Evolutionary conservation across 192 early-diverging fungal species (phyloP), one percentile per base, ranked within the genome.

Genomic region (Coemansia sp.): DNA sequence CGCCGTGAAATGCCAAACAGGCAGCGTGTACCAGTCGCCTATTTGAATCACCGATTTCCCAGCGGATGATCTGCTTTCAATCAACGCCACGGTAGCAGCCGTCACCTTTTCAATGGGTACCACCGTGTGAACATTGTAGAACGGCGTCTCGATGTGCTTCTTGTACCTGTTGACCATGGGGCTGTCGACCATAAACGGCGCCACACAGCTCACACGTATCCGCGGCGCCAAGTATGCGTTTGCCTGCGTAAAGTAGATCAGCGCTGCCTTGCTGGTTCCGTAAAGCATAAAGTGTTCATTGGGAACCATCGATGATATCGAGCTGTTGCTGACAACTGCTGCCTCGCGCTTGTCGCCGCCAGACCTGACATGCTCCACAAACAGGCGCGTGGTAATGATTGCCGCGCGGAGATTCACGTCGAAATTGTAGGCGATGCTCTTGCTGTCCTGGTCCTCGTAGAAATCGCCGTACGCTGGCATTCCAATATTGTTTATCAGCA

Each of bases 191-290:
- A 66, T 66, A 27, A 66, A 72, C 4, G 70, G 70, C 29, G 70
- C 70, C 55, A 72, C 22, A 0, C 59, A 64, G 28, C 70, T 66
- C 20, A 72, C 70, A 11, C 70, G 59, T 15, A 72, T 50, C 23
- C 50, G 31, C 4, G 58, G 55, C 3, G 59, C 57, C 54, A 59
- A 40, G 11, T 55, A 55, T 20, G 48, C 47, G 13, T 47, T 53
- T 0, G 70, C 70, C 48, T 72, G 59, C 0, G 70, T 66, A 40
- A 72, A 72, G 47, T 72, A 64, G 17, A 72, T 72, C 34, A 72
- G 41, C 3, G 59, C 70, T 0, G 70, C 70, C 25, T 62, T 66
- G 3, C 64, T 61, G 6, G 70, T 64, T 33, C 70, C 70, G n/a
- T 67, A 73, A 0, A 73, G 60, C 50, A 67, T 61, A 29, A 60